Evolutionary conservation across 371 early-diverging fungal genomes (phyloP).

Genomic region (Basidiobolus heterosporus): DNA sequence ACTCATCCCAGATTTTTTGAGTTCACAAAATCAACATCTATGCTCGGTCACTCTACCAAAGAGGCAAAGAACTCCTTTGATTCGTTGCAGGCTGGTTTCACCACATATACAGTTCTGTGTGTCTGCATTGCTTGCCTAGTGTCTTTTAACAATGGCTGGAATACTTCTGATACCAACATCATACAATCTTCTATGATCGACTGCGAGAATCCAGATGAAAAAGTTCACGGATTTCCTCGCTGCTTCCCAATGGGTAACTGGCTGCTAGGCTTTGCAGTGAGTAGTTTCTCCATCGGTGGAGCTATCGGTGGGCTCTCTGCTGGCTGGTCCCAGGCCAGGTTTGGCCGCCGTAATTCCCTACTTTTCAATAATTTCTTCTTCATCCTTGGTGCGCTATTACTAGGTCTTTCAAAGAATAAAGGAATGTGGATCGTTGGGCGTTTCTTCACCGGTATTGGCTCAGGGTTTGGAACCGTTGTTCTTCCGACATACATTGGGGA

Average conservation of each 20-base stretch:
- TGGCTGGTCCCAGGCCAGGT: constrained; percentile 28
- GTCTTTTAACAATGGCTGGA: constrained; percentile 4
- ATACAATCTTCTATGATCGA: constrained; percentile 2
- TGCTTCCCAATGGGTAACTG: background rate
- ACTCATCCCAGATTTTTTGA: no score
- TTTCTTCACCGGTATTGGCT: constrained; percentile 63
- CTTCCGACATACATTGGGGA: constrained; percentile 74
- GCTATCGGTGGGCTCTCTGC: constrained; percentile 45
- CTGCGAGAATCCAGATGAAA: background rate
- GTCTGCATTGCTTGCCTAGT: constrained; percentile 1
- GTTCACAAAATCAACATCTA: no score
- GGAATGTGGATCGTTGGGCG: constrained; percentile 64
- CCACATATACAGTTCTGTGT: background rate
- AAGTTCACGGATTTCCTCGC: background rate
- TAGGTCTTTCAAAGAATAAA: constrained; percentile 32
- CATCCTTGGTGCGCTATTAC: constrained; percentile 40
- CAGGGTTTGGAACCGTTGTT: constrained; percentile 61
- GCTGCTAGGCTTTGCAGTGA: constrained; percentile 23
- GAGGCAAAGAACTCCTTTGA: background rate
- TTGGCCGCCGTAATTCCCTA: constrained; percentile 54
- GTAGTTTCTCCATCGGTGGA: constrained; percentile 56
- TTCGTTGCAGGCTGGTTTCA: background rate
- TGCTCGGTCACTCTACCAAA: no score
- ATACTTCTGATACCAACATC: constrained; percentile 4
- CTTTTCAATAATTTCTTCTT: constrained; percentile 41